phyloP scores from a whole-genome alignment of 2,329 filamentous ascomycete genomes.

The Paraconiothyrium brasiliense region DNA sequence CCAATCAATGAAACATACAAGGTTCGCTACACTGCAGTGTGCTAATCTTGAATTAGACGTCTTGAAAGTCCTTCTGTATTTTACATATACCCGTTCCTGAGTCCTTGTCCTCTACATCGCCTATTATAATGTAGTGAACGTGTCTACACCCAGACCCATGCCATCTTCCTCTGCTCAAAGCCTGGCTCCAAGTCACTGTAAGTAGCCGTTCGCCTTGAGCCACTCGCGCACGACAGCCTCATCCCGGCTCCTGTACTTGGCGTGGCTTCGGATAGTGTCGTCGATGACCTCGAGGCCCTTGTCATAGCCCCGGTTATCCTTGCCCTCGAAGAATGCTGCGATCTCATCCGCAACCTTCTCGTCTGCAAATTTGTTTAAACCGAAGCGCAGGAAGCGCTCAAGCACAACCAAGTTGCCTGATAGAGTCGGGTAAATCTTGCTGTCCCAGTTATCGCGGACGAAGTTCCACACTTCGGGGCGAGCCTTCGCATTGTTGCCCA shows the following conservation, averaged over 20 bases:
- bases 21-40: neutral
- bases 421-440: slow-evolving; percentile 73
- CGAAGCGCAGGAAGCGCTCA: slow-evolving; percentile 85
- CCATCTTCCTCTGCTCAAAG: slow-evolving; percentile 13
- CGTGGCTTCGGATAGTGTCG: slow-evolving; percentile 85
- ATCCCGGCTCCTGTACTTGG: slow-evolving; percentile 83
- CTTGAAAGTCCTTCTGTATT: neutral
- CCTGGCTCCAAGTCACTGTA: slow-evolving; percentile 34
- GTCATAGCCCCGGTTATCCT: slow-evolving; percentile 87
- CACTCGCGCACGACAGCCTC: slow-evolving; percentile 78
- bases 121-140: neutral
- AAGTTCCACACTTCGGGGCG: slow-evolving; percentile 85
- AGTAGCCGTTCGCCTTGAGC: slow-evolving; percentile 72
- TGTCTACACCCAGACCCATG: neutral
- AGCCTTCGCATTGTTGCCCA: slow-evolving; percentile 77
- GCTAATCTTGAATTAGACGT: neutral
- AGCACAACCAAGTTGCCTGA: slow-evolving; percentile 84
- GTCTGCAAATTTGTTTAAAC: slow-evolving; percentile 81
- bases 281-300: slow-evolving; percentile 84
- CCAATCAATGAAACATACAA: neutral
- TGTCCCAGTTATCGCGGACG: slow-evolving; percentile 82
- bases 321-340: slow-evolving; percentile 81
- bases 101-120: neutral
- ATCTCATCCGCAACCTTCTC: slow-evolving; percentile 75
- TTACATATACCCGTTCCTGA: neutral